phyloP scores from a whole-genome alignment of 2,329 filamentous ascomycete species.

The Emergomyces pasteurianus region DNA sequence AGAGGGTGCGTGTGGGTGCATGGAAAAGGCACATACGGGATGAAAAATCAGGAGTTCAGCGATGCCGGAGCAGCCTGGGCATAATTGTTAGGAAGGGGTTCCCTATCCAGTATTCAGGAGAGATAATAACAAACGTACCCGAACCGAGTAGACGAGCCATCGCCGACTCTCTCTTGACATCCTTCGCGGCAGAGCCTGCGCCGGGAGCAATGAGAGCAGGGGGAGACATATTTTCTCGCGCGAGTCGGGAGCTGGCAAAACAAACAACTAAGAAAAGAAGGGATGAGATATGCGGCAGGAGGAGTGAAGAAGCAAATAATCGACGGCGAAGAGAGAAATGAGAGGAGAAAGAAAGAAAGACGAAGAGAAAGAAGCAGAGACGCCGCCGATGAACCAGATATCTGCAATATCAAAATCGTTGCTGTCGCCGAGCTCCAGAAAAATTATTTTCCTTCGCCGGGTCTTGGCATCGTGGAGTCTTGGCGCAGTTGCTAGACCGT shows the following conservation, averaged over 20 bases:
- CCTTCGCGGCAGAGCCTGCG: conserved; percentile 41
- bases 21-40: conserved; percentile 46
- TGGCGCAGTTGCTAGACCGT: background rate
- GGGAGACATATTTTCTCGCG: conserved; percentile 19
- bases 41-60: conserved; percentile 89
- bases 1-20: background rate
- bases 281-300: no score
- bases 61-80: conserved; percentile 75
- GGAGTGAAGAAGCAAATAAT: background rate
- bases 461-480: background rate
- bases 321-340: background rate
- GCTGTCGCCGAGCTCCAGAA: background rate
- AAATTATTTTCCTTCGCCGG: background rate
- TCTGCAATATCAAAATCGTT: background rate
- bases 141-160: conserved; percentile 80
- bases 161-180: conserved; percentile 76
- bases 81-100: conserved; percentile 8
- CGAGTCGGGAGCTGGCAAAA: background rate
- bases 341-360: background rate
- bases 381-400: background rate
- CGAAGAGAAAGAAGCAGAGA: background rate
- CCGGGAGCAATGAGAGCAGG: conserved; percentile 32
- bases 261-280: background rate
- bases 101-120: background rate
- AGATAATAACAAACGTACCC: conserved; percentile 44